phyloP scores from a whole-genome alignment of 2,329 filamentous ascomycete genomes.

The Huntiella moniliformis region DNA sequence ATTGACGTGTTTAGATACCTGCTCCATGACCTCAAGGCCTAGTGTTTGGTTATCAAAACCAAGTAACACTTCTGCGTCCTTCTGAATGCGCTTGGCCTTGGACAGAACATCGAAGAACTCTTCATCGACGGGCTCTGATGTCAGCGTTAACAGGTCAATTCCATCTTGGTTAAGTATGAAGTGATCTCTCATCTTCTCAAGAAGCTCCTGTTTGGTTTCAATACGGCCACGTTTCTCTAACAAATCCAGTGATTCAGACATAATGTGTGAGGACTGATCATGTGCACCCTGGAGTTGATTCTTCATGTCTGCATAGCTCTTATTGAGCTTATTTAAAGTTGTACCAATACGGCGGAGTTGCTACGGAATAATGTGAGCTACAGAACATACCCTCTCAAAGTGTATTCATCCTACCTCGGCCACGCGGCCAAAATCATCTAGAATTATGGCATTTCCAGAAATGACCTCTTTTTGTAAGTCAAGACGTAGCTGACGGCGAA shows the following conservation, averaged over 20 bases:
- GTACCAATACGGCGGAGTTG: conserved; percentile 73
- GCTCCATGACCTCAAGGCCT: conserved; percentile 78
- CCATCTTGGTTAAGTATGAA: conserved; percentile 77
- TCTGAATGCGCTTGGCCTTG: conserved; percentile 70
- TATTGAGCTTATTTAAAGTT: conserved; percentile 61
- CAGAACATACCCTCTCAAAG: not conserved
- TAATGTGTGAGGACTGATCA: conserved; percentile 50
- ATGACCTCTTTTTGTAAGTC: conserved; percentile 86
- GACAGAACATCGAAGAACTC: conserved; percentile 61
- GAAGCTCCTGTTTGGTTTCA: conserved; percentile 60
- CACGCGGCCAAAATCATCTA: conserved; percentile 74
- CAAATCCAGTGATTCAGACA: conserved; percentile 59
- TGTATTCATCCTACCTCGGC: conserved; percentile 47
- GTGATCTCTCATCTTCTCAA: conserved; percentile 60
- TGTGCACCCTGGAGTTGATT: conserved; percentile 58
- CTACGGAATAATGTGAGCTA: conserved; percentile 22
- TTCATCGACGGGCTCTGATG: conserved; percentile 67
- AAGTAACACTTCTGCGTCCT: conserved; percentile 74
- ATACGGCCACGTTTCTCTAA: conserved; percentile 54
- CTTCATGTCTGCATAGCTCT: conserved; percentile 64
- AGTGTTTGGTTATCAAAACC: conserved; percentile 79
- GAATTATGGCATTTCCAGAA: conserved; percentile 74
- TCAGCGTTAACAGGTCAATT: conserved; percentile 52
- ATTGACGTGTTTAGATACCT: conserved; percentile 72
- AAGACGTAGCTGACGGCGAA: conserved; percentile 58